phyloP scores from a whole-genome alignment of 768 basidiomycete species.

The Termitomyces sp. region DNA sequence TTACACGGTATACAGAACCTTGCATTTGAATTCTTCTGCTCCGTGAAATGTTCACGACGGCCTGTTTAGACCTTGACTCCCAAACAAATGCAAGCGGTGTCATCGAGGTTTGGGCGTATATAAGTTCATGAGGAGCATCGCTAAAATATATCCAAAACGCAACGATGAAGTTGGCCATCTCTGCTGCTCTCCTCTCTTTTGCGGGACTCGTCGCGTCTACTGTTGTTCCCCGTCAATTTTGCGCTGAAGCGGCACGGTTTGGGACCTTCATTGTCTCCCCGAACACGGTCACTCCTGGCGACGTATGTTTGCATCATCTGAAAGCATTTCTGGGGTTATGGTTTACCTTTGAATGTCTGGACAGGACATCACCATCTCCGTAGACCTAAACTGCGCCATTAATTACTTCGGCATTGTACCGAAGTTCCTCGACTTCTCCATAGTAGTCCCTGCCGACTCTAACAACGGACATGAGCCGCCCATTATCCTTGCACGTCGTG shows the following conservation, averaged over 20 bases:
- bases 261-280: slow-evolving; percentile 6
- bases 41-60: neutral
- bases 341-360: neutral
- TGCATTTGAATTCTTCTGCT: neutral
- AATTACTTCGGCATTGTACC: slow-evolving; percentile 4
- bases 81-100: neutral
- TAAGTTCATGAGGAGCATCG: neutral
- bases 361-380: slow-evolving; percentile 4
- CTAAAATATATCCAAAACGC: neutral
- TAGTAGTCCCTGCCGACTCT: neutral
- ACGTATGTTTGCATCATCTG: slow-evolving; percentile 1
- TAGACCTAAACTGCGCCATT: slow-evolving; percentile 5
- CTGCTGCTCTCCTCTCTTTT: slow-evolving; percentile 7
- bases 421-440: slow-evolving; percentile 9
- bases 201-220: slow-evolving; percentile 5
- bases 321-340: neutral
- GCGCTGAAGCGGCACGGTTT: slow-evolving; percentile 8
- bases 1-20: too few species aligned
- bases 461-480: slow-evolving; percentile 11
- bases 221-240: neutral
- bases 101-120: neutral
- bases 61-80: neutral
- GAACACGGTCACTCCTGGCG: slow-evolving; percentile 7
- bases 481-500: slow-evolving; percentile 10
- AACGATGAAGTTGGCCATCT: slow-evolving; percentile 10